Evolutionary conservation across 805 yeast species (phyloP).

Genomic region (Yamadazyma nakazawae): DNA sequence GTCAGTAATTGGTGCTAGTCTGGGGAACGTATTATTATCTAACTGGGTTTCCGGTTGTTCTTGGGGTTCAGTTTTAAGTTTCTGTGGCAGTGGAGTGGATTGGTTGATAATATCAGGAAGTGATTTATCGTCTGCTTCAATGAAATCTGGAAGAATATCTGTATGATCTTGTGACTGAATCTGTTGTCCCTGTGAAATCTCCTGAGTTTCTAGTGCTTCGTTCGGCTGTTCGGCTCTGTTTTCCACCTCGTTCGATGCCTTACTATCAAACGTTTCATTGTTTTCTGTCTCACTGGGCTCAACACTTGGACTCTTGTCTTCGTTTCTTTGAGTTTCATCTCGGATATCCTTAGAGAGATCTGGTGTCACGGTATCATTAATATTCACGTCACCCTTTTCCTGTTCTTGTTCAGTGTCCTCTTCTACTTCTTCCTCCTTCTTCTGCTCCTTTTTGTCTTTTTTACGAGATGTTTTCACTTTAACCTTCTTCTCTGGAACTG

Average conservation of each 20-base stretch:
- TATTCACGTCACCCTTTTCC: not conserved
- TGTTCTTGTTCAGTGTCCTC: not conserved
- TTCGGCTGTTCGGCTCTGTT: not conserved
- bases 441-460: not conserved
- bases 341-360: not conserved
- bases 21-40: not conserved
- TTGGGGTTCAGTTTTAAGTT: not conserved
- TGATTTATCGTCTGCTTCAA: not conserved
- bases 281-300: not conserved
- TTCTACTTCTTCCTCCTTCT: not conserved
- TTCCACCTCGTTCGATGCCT: not conserved
- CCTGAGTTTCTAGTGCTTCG: not conserved
- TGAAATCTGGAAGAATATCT: not conserved
- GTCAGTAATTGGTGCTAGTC: constrained; percentile 2
- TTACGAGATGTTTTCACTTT: not conserved
- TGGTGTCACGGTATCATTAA: not conserved
- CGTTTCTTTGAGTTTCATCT: not conserved
- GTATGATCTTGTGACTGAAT: not conserved
- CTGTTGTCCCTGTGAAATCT: not conserved
- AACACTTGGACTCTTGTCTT: not conserved
- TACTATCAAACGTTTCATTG: not conserved
- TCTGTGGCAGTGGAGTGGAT: not conserved
- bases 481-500: not conserved
- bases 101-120: not conserved
- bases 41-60: not conserved